Evolutionary conservation across 345 rosid genomes (phyloP).

Genomic region (Corchorus olitorius): DNA sequence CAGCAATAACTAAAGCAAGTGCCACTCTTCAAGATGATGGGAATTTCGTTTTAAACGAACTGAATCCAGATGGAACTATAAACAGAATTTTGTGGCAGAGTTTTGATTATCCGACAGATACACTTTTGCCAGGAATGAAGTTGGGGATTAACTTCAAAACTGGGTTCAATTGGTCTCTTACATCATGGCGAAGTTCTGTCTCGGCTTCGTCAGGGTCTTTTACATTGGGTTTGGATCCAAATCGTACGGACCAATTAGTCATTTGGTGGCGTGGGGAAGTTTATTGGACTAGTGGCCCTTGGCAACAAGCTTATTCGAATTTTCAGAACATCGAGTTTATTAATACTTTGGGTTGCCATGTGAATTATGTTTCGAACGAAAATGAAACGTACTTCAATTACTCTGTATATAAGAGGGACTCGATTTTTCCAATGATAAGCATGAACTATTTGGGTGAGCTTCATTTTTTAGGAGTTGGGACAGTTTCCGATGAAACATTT

Average conservation of each 20-base stretch:
- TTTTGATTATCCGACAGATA: constrained; percentile 46
- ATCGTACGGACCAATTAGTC: background rate
- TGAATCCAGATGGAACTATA: constrained; percentile 19
- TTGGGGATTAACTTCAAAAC: constrained; percentile 18
- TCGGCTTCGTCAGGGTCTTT: background rate
- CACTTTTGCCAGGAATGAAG: constrained; percentile 30
- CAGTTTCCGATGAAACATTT: too few relatives aligned
- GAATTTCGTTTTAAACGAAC: constrained; percentile 15
- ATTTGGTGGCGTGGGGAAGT: background rate
- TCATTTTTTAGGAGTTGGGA: too few relatives aligned
- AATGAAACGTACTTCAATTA: constrained; percentile 31
- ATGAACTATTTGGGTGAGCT: too few relatives aligned
- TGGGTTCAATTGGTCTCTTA: constrained; percentile 19
- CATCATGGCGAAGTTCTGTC: background rate
- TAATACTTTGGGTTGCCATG: background rate
- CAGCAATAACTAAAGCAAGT: background rate
- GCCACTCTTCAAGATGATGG: constrained; percentile 16
- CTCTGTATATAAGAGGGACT: background rate
- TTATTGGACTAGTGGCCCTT: constrained; percentile 5
- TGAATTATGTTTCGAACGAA: constrained; percentile 25
- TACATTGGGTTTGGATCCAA: constrained; percentile 3
- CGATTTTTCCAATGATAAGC: too few relatives aligned
- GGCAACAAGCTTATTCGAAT: background rate
- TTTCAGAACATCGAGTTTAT: background rate
- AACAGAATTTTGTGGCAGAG: constrained; percentile 38